phyloP scores from a whole-genome alignment of 2,329 filamentous ascomycete genomes.

The Beauveria rudraprayagi region DNA sequence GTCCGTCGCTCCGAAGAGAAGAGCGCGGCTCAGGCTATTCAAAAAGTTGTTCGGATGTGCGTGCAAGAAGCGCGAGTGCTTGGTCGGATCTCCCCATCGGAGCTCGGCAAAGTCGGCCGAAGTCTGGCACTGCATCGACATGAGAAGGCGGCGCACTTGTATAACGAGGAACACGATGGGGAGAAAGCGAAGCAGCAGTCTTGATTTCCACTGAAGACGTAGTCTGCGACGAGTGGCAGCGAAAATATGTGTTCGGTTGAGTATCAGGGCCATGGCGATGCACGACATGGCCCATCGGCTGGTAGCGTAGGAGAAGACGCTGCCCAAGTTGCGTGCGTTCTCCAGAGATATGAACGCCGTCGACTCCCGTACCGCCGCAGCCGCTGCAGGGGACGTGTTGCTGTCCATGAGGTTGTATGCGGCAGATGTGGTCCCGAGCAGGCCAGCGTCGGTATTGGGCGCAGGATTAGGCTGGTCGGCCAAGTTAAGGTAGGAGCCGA shows the following conservation, averaged over 20 bases:
- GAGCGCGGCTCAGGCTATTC: slow-evolving; percentile 60
- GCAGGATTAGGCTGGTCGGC: slow-evolving; percentile 54
- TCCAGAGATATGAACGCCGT: slow-evolving; percentile 43
- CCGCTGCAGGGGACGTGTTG: neutral
- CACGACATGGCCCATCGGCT: slow-evolving; percentile 89
- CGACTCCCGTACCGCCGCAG: slow-evolving; percentile 20
- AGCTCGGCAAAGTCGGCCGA: slow-evolving; percentile 61
- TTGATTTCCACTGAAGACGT: slow-evolving; percentile 63
- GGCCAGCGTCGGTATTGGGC: slow-evolving; percentile 25
- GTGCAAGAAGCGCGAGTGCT: slow-evolving; percentile 60
- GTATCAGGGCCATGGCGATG: slow-evolving; percentile 73
- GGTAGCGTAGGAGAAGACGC: slow-evolving; percentile 82
- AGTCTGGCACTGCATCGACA: slow-evolving; percentile 88
- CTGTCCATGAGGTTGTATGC: slow-evolving; percentile 24
- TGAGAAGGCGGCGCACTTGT: slow-evolving; percentile 64
- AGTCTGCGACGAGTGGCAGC: slow-evolving; percentile 78
- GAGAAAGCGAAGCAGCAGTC: slow-evolving; percentile 60
- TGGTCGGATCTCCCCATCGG: slow-evolving; percentile 61
- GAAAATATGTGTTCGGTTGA: slow-evolving; percentile 91
- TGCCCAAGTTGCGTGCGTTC: slow-evolving; percentile 63
- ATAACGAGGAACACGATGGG: slow-evolving; percentile 62
- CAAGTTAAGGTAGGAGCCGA: slow-evolving; percentile 54
- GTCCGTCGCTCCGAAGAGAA: slow-evolving; percentile 69
- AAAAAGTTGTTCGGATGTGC: slow-evolving; percentile 61
- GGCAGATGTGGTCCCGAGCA: slow-evolving; percentile 17